Evolutionary conservation across 2,329 filamentous ascomycete genomes (phyloP).

Genomic region (Emmonsia crescens): DNA sequence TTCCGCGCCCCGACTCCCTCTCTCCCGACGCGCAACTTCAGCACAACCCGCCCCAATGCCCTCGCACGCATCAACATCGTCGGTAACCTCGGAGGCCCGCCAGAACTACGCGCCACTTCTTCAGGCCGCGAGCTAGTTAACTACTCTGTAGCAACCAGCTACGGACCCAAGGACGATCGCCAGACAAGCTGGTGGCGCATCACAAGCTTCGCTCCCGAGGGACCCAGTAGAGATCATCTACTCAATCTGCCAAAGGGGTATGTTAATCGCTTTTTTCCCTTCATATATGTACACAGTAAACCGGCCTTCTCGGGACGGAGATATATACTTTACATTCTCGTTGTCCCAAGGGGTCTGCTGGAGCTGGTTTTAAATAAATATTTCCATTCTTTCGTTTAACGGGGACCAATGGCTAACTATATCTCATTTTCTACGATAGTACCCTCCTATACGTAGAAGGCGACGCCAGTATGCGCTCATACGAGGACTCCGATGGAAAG

Average conservation of each 20-base stretch:
- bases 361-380: not conserved
- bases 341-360: not conserved
- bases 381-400: not conserved
- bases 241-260: conserved; percentile 74
- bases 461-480: conserved; percentile 59
- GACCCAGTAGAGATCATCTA: conserved; percentile 58
- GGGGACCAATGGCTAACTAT: not conserved
- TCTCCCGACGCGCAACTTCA: conserved; percentile 57
- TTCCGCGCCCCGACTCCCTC: conserved; percentile 35
- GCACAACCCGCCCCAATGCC: conserved; percentile 50
- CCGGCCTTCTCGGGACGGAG: too few species aligned
- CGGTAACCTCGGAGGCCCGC: conserved; percentile 69
- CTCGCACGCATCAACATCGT: conserved; percentile 76
- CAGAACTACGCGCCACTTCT: conserved; percentile 61
- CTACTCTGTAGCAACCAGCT: conserved; percentile 63
- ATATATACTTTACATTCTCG: not conserved
- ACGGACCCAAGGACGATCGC: conserved; percentile 57
- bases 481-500: conserved; percentile 61
- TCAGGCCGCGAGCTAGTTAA: conserved; percentile 63
- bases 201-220: conserved; percentile 58
- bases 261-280: conserved; percentile 28
- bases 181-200: conserved; percentile 80
- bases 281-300: conserved; percentile 1
- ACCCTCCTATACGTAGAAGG: conserved; percentile 74
- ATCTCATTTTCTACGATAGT: conserved; percentile 36